Evolutionary conservation across 2,329 filamentous ascomycete genomes (phyloP).

Genomic region (Dactylellina parvicollis): DNA sequence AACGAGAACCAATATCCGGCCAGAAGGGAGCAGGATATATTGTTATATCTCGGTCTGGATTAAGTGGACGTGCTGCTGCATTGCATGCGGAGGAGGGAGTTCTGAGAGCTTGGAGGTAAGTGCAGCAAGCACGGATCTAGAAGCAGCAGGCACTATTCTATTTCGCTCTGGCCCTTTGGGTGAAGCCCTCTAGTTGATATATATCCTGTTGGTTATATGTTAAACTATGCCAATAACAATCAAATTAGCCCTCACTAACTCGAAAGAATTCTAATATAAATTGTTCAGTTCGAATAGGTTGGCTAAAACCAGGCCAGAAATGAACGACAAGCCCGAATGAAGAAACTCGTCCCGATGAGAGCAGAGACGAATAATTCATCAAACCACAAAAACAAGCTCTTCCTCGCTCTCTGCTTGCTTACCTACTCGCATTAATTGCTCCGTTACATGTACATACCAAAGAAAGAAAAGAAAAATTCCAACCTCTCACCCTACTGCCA

Average conservation of each 20-base stretch:
- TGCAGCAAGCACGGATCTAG: constrained; percentile 4
- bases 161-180: not conserved
- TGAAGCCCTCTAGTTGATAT: not conserved
- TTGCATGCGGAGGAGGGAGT: not conserved
- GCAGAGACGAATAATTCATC: constrained; percentile 5
- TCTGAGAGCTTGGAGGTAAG: not conserved
- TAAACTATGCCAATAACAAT: not conserved
- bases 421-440: constrained; percentile 3
- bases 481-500: constrained; percentile 3
- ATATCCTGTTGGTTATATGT: constrained; percentile 17
- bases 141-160: not conserved
- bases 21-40: too few relatives aligned
- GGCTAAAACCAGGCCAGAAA: constrained; percentile 32
- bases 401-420: constrained; percentile 2
- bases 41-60: too few relatives aligned
- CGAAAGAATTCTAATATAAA: constrained; percentile 6
- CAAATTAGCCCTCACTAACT: constrained; percentile 4
- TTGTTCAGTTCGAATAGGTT: constrained; percentile 18
- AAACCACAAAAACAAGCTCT: constrained; percentile 32
- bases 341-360: constrained; percentile 47
- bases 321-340: constrained; percentile 39
- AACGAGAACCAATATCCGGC: too few relatives aligned
- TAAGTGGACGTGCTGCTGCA: not conserved
- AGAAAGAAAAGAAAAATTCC: constrained; percentile 16
- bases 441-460: constrained; percentile 33